Evolutionary conservation across 2,329 filamentous ascomycete genomes (phyloP).

Genomic region (Colletotrichum endophyticum): DNA sequence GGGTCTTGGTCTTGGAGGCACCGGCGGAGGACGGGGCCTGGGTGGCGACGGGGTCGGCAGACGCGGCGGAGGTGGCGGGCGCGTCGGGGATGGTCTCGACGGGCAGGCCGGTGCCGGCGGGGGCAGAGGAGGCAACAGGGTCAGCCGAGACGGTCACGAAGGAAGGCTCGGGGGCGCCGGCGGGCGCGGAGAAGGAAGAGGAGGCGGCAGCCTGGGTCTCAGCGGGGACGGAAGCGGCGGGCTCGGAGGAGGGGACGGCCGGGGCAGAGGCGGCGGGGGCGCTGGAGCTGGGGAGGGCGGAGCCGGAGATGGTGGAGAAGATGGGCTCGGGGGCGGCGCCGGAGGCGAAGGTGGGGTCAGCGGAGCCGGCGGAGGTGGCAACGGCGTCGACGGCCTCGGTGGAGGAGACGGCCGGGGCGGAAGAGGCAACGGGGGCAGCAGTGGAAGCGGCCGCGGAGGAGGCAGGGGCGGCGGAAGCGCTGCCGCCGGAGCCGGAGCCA

Average conservation of each 20-base stretch:
- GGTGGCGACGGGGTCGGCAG: background rate
- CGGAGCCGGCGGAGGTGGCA: background rate
- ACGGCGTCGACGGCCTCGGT: background rate
- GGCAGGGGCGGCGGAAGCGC: conserved; percentile 31
- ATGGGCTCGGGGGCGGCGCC: conserved; percentile 3
- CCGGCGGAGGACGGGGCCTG: background rate
- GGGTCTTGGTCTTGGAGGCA: conserved; percentile 10
- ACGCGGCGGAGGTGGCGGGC: background rate
- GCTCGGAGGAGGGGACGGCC: background rate
- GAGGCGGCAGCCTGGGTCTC: background rate
- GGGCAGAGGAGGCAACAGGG: background rate
- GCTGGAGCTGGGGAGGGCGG: background rate
- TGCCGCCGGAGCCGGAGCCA: conserved; percentile 44
- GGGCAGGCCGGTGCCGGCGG: background rate
- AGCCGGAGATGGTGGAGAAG: conserved; percentile 7
- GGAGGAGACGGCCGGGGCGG: background rate
- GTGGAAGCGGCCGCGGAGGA: conserved; percentile 12
- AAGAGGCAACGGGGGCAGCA: background rate
- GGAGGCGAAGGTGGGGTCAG: background rate
- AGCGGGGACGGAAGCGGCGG: background rate
- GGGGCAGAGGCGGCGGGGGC: background rate
- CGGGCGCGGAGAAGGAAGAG: background rate
- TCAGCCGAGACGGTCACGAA: background rate
- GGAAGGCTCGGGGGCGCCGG: background rate
- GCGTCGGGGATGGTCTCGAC: background rate